Evolutionary conservation across 1,284 basidiomycete genomes (phyloP).

Genomic region (Chondrostereum purpureum): DNA sequence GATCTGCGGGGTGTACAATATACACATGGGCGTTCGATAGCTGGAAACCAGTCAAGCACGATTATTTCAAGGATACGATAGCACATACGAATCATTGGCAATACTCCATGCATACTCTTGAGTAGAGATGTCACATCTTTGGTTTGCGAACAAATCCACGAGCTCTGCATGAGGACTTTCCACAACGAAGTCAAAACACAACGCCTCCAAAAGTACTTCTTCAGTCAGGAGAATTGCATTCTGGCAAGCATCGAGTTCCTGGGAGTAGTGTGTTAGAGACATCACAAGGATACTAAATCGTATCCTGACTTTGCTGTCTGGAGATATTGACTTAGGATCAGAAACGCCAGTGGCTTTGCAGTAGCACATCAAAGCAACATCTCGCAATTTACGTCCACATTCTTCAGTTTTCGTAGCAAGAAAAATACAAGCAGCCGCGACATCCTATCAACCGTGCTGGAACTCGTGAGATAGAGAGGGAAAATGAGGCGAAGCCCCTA

Average conservation of each 20-base stretch:
- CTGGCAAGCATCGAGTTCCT: constrained; percentile 76
- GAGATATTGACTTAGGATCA: constrained; percentile 49
- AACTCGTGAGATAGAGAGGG: constrained; percentile 1
- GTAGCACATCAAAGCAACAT: constrained; percentile 73
- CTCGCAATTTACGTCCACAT: constrained; percentile 79
- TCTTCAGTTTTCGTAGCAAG: constrained; percentile 90
- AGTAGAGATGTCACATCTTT: constrained; percentile 38
- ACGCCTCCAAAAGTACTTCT: constrained; percentile 78
- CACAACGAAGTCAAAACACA: constrained; percentile 89
- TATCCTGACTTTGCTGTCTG: constrained; percentile 48
- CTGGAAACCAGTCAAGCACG: constrained; percentile 28
- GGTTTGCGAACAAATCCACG: constrained; percentile 56
- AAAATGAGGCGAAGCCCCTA: constrained; percentile 20
- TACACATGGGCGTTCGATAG: constrained; percentile 69
- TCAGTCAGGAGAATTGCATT: constrained; percentile 72
- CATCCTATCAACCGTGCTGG: constrained; percentile 47
- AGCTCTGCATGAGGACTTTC: constrained; percentile 77
- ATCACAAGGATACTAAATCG: background rate
- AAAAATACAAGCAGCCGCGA: constrained; percentile 87
- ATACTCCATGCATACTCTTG: constrained; percentile 78
- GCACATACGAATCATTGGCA: constrained; percentile 75
- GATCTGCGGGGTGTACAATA: constrained; percentile 59
- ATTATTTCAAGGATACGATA: constrained; percentile 3
- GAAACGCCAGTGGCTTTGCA: constrained; percentile 55
- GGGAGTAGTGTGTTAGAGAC: constrained; percentile 6